phyloP scores from a whole-genome alignment of 768 basidiomycete genomes.

The Xerocomellus amylosporus region DNA sequence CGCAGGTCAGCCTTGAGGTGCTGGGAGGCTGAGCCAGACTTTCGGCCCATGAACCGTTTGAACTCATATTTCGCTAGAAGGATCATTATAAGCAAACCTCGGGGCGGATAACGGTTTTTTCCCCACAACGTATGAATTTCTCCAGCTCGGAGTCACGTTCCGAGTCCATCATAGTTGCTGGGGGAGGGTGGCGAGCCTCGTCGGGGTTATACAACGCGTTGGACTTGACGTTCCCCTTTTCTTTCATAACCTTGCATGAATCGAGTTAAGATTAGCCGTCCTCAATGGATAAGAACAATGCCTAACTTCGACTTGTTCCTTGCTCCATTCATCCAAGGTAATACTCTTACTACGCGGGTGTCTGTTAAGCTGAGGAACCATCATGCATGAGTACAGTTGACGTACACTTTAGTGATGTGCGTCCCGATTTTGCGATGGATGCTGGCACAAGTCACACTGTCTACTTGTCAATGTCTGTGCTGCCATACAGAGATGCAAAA shows the following conservation, averaged over 20 bases:
- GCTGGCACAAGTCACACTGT: constrained; percentile 81
- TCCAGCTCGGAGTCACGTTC: constrained; percentile 90
- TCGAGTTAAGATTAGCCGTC: constrained; percentile 12
- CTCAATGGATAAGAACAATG: constrained; percentile 9
- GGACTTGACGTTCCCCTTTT: constrained; percentile 77
- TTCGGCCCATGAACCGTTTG: constrained; percentile 59
- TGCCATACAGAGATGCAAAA: neutral
- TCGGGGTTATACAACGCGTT: constrained; percentile 83
- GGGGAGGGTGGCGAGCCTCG: constrained; percentile 77
- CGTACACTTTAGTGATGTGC: constrained; percentile 90
- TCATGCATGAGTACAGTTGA: constrained; percentile 12
- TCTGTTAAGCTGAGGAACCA: constrained; percentile 2
- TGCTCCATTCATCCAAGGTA: constrained; percentile 83
- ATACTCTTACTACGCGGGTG: constrained; percentile 70
- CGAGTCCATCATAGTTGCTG: constrained; percentile 70
- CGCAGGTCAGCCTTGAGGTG: constrained; percentile 44
- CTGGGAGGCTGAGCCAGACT: constrained; percentile 30
- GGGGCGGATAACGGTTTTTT: neutral
- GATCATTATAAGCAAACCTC: neutral
- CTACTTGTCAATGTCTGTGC: constrained; percentile 8
- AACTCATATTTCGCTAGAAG: constrained; percentile 78
- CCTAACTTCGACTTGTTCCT: constrained; percentile 82
- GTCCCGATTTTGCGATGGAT: constrained; percentile 95
- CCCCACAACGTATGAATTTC: constrained; percentile 79
- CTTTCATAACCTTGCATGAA: constrained; percentile 63